A percentile compares a stretch with the other conserved stretches of the same genome.
Evolutionary conservation across 2,329 filamentous ascomycete genomes (phyloP).

Genomic region (Pseudopyrenochaeta lycopersici): DNA sequence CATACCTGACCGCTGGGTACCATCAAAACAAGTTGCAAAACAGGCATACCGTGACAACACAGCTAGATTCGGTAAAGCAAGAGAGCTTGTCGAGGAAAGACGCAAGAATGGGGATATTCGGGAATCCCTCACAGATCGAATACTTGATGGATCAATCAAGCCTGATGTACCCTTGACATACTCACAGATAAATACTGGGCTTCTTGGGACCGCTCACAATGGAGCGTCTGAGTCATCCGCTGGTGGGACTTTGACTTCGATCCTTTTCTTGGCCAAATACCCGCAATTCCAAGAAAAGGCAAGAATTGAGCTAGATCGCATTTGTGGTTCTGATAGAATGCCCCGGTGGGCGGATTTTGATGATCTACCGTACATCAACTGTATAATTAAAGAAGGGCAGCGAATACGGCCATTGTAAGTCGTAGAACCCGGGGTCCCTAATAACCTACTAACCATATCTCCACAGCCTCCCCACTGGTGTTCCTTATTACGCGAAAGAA

Average conservation of each 20-base stretch:
- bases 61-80: too few species aligned
- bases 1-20: too few species aligned
- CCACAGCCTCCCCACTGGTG: slow-evolving; percentile 4
- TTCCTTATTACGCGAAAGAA: slow-evolving; percentile 31
- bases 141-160: not conserved
- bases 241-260: slow-evolving; percentile 22
- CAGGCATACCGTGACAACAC: too few species aligned
- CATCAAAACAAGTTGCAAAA: too few species aligned
- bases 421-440: too few species aligned
- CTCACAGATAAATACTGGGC: slow-evolving; percentile 5
- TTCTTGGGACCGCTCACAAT: slow-evolving; percentile 13
- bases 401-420: slow-evolving; percentile 36
- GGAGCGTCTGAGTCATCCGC: slow-evolving; percentile 24
- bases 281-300: slow-evolving; percentile 30
- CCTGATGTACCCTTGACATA: slow-evolving; percentile 10
- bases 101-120: too few species aligned
- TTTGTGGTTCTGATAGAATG: slow-evolving; percentile 23
- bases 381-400: slow-evolving; percentile 38
- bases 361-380: slow-evolving; percentile 37
- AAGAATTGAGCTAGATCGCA: slow-evolving; percentile 22
- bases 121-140: too few species aligned
- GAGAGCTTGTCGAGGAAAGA: too few species aligned
- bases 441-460: too few species aligned
- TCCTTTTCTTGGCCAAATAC: slow-evolving; percentile 32
- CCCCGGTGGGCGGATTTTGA: slow-evolving; percentile 34